Percentiles rank a stretch among this genome's conserved stretches.
phyloP scores from a whole-genome alignment of 495 filamentous ascomycete genomes.

The Chaetomium cochliodes region DNA sequence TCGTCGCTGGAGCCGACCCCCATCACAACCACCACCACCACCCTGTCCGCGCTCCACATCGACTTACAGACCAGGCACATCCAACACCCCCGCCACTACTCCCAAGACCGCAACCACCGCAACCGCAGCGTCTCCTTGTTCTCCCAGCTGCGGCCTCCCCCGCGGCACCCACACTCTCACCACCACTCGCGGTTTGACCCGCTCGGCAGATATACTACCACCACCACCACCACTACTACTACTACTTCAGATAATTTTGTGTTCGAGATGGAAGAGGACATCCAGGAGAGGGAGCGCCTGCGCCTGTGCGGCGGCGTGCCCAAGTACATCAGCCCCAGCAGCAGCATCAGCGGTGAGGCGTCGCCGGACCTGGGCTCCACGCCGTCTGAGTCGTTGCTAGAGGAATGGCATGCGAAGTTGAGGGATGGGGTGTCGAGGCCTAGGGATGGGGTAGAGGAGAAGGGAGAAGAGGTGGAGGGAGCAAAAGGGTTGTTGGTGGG shows the following conservation, averaged over 20 bases:
- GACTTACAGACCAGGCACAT: not conserved
- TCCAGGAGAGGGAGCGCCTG: not conserved
- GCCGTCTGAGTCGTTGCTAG: not conserved
- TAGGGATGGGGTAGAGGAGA: not conserved
- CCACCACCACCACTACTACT: not conserved
- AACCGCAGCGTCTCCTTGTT: slow-evolving; percentile 12
- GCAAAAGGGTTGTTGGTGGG: not conserved
- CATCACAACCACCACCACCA: not conserved
- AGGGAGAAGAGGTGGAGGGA: not conserved
- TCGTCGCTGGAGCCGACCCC: not conserved
- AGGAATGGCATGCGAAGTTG: not conserved
- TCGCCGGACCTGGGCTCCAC: not conserved
- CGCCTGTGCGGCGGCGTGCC: not conserved
- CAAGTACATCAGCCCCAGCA: not conserved
- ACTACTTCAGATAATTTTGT: not conserved
- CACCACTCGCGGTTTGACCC: not conserved
- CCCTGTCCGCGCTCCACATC: not conserved
- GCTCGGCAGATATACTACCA: not conserved
- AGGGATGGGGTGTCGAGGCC: not conserved
- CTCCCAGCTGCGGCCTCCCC: not conserved
- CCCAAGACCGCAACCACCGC: not conserved
- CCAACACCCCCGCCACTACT: slow-evolving; percentile 4
- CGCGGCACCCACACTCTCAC: not conserved
- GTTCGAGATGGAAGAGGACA: slow-evolving; percentile 13
- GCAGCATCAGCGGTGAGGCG: slow-evolving; percentile 1